These are phyloP conservation scores for Mantamonas sphyraenae DNA, from an alignment of 78 protist species.

Conservation along the genomic window DNA sequence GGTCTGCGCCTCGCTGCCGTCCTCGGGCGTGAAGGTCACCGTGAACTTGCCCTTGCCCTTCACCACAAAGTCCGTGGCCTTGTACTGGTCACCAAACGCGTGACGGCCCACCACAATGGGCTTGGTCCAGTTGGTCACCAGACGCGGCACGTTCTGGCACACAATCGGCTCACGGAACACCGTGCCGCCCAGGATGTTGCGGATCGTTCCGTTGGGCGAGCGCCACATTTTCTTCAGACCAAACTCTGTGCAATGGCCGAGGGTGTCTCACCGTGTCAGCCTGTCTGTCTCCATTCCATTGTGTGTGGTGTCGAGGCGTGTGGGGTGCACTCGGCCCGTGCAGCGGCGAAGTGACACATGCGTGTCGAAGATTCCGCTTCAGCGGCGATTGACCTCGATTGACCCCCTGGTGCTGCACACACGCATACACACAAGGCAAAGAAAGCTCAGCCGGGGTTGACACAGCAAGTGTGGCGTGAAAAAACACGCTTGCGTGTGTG, in stretches of 20 bases:
- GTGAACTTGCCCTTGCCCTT: constrained; percentile 29
- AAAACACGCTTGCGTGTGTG: too few relatives aligned
- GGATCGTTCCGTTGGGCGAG: constrained; percentile 92
- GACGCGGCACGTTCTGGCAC: constrained; percentile 74
- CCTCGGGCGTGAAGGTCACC: constrained; percentile 53
- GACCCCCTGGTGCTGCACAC: too few relatives aligned
- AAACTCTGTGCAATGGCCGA: constrained; percentile 23
- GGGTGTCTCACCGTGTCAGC: too few relatives aligned
- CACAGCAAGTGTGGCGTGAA: too few relatives aligned
- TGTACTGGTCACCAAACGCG: constrained; percentile 86
- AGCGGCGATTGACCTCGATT: too few relatives aligned
- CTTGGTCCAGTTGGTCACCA: constrained; percentile 72
- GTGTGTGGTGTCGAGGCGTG: too few relatives aligned
- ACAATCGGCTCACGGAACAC: constrained; percentile 93
- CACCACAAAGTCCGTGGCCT: constrained; percentile 71
- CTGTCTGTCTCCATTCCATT: too few relatives aligned
- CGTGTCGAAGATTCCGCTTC: too few relatives aligned
- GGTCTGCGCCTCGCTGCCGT: constrained; percentile 43
- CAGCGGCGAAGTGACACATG: too few relatives aligned
- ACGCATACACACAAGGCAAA: background rate
- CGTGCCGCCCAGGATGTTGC: constrained; percentile 90
- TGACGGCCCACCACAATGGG: constrained; percentile 89
- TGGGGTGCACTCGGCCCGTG: background rate
- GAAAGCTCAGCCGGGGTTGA: too few relatives aligned
- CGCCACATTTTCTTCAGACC: constrained; percentile 80